A percentile compares a stretch with the other conserved stretches of the same genome.
Evolutionary conservation across 2,329 filamentous ascomycete species (phyloP).

Genomic region (Xylaria sp.): DNA sequence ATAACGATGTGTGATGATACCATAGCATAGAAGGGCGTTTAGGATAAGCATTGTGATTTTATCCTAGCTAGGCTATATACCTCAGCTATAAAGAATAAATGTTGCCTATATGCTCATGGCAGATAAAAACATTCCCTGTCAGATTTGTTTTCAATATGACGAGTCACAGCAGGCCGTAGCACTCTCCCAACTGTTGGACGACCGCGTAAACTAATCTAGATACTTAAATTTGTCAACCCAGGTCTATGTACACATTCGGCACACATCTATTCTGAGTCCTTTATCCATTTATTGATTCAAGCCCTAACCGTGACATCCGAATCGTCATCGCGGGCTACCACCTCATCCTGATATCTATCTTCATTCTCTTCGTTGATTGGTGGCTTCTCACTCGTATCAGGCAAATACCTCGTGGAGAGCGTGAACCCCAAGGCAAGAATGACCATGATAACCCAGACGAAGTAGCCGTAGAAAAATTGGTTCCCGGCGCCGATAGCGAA

Average conservation of each 20-base stretch:
- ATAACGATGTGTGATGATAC: slow-evolving; percentile 21
- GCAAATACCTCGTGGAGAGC: slow-evolving; percentile 23
- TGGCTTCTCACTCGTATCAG: slow-evolving; percentile 23
- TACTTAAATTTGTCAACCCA: background rate
- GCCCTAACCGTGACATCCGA: slow-evolving; percentile 4
- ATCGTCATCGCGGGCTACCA: slow-evolving; percentile 5
- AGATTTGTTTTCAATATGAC: background rate
- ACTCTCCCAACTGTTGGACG: background rate
- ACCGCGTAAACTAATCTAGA: background rate
- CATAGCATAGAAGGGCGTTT: slow-evolving; percentile 21
- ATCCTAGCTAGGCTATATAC: background rate
- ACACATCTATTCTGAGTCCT: background rate
- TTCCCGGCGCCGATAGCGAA: slow-evolving; percentile 74
- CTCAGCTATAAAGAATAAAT: slow-evolving; percentile 1
- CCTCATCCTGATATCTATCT: background rate
- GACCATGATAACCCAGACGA: slow-evolving; percentile 71
- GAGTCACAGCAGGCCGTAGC: background rate
- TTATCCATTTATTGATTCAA: background rate
- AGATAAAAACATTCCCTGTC: background rate
- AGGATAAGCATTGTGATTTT: background rate
- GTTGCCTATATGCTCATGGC: background rate
- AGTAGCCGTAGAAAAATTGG: slow-evolving; percentile 71
- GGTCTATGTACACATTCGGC: background rate
- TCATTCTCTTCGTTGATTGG: background rate
- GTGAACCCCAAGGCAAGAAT: slow-evolving; percentile 44